A percentile compares a stretch with the other conserved stretches of the same genome.
Conservation (phyloP, 2,329 filamentous ascomycete genomes). For the Davidsoniella australis region DNA sequence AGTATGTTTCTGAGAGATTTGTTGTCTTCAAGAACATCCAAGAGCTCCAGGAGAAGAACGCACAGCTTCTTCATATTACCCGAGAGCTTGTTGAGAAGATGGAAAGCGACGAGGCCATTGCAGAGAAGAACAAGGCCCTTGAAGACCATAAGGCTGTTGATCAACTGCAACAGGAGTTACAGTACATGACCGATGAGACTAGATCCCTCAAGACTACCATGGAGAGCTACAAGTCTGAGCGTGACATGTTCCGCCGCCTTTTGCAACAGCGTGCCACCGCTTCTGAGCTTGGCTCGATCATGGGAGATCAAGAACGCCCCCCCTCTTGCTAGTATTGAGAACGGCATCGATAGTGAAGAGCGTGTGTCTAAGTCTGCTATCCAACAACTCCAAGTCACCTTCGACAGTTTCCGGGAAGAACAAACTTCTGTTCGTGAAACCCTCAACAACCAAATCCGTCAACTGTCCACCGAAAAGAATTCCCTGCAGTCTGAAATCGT, state of each 20-base stretch:
- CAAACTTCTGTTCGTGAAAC: slow-evolving; percentile 65
- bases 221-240: slow-evolving; percentile 86
- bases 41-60: slow-evolving; percentile 76
- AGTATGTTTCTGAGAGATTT: slow-evolving; percentile 78
- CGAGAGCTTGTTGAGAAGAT: slow-evolving; percentile 74
- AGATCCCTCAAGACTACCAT: slow-evolving; percentile 66
- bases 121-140: slow-evolving; percentile 43
- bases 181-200: slow-evolving; percentile 68
- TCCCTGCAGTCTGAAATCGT: slow-evolving; percentile 69
- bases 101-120: slow-evolving; percentile 74
- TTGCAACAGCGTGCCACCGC: slow-evolving; percentile 52
- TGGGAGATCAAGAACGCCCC: slow-evolving; percentile 52
- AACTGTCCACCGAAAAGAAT: slow-evolving; percentile 65
- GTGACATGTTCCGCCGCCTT: slow-evolving; percentile 94
- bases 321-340: slow-evolving; percentile 42
- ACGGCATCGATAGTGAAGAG: slow-evolving; percentile 38
- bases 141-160: slow-evolving; percentile 57
- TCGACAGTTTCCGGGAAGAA: slow-evolving; percentile 79
- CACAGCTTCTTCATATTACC: slow-evolving; percentile 65
- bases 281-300: slow-evolving; percentile 47
- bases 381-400: slow-evolving; percentile 75
- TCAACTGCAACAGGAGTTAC: slow-evolving; percentile 52
- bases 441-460: slow-evolving; percentile 70
- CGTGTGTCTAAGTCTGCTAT: slow-evolving; percentile 52
- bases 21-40: slow-evolving; percentile 74